Evolutionary conservation across 2,329 filamentous ascomycete genomes (phyloP).

Genomic region (Peltaster fructicola): DNA sequence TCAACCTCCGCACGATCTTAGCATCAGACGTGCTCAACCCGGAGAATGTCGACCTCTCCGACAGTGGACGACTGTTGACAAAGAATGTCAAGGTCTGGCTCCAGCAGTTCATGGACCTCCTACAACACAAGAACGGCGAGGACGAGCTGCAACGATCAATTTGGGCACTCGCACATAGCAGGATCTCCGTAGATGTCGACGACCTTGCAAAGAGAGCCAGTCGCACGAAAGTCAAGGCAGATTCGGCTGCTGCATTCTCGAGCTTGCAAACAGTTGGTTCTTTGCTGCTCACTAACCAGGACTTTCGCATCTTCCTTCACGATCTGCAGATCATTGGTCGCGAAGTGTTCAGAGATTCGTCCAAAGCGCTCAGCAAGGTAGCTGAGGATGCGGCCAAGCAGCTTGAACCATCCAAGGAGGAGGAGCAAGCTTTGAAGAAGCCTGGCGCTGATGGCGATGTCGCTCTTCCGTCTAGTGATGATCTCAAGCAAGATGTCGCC

Average conservation of each 20-base stretch:
- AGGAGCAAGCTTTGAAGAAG: conserved; percentile 37
- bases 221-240: conserved; percentile 47
- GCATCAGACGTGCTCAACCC: conserved; percentile 64
- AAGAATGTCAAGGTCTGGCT: conserved; percentile 58
- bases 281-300: conserved; percentile 73
- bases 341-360: conserved; percentile 75
- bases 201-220: conserved; percentile 44
- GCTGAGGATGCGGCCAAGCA: conserved; percentile 58
- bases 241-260: conserved; percentile 58
- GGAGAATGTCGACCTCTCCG: conserved; percentile 55
- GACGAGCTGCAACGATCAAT: conserved; percentile 87
- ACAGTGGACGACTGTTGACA: conserved; percentile 56
- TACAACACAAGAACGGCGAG: conserved; percentile 62
- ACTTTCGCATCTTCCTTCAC: conserved; percentile 72
- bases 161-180: conserved; percentile 66
- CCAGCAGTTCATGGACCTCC: conserved; percentile 60
- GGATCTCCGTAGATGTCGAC: conserved; percentile 47
- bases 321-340: conserved; percentile 64
- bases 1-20: conserved; percentile 63
- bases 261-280: conserved; percentile 70
- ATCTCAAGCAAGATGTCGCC: conserved; percentile 36
- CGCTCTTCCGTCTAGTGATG: conserved; percentile 37
- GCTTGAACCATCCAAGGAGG: conserved; percentile 49
- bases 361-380: conserved; percentile 57
- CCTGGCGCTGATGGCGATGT: conserved; percentile 32